Evolutionary conservation across 495 filamentous ascomycete genomes (phyloP).

Genomic region (Penicillium verhagenii): DNA sequence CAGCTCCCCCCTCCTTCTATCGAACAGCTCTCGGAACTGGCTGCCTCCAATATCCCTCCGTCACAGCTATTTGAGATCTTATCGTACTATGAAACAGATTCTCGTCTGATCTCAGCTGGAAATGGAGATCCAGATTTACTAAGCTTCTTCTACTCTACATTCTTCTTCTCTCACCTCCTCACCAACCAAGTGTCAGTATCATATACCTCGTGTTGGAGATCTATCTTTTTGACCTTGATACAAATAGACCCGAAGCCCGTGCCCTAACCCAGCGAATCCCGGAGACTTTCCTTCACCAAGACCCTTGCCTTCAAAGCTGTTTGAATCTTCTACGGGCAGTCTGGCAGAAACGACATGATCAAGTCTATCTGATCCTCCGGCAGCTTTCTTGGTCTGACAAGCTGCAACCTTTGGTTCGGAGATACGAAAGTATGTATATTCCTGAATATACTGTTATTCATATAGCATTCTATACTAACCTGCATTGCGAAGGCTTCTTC

Average conservation of each 20-base stretch:
- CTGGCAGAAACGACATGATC: conserved; percentile 47
- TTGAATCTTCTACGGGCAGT: conserved; percentile 46
- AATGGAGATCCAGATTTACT: conserved; percentile 31
- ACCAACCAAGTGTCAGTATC: conserved; percentile 48
- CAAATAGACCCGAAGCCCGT: conserved; percentile 50
- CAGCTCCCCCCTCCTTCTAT: conserved; percentile 34
- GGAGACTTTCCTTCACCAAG: conserved; percentile 30
- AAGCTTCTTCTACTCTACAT: conserved; percentile 49
- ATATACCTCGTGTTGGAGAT: background rate
- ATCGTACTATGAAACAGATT: conserved; percentile 45
- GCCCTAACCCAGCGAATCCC: conserved; percentile 52
- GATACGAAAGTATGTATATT: conserved; percentile 47
- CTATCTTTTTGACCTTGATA: background rate
- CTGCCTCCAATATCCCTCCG: conserved; percentile 33
- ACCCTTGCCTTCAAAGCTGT: conserved; percentile 45
- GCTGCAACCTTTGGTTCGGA: conserved; percentile 37
- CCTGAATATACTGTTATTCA: no score
- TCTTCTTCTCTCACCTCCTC: conserved; percentile 53
- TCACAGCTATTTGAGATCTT: conserved; percentile 44
- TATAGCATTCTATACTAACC: conserved; percentile 6
- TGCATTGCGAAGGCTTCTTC: conserved; percentile 33
- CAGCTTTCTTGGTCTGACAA: conserved; percentile 43
- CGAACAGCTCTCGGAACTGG: conserved; percentile 39
- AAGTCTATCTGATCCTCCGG: conserved; percentile 43
- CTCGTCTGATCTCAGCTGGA: conserved; percentile 32